Conservation (phyloP, 2,329 filamentous ascomycete species). For the Scytalidium sp. region DNA sequence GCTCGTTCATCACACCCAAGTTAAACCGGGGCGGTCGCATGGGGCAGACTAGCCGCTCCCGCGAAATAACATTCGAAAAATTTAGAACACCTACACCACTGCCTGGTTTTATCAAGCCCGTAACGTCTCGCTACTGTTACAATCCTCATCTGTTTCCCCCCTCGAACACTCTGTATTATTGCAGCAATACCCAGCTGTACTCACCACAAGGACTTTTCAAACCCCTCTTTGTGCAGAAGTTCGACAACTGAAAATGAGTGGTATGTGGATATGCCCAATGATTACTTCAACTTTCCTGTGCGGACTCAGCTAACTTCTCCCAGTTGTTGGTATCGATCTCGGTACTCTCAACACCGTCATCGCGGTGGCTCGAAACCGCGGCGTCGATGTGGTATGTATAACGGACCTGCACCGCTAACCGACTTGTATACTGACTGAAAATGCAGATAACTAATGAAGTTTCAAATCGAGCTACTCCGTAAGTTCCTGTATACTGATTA, state of each 20-base stretch:
- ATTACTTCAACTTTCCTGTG: slow-evolving; percentile 2
- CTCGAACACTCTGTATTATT: neutral
- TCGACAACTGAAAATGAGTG: slow-evolving; percentile 17
- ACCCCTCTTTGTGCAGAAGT: neutral
- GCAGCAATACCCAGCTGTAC: neutral
- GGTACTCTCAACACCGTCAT: slow-evolving; percentile 96
- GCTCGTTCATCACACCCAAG: neutral
- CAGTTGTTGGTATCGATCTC: slow-evolving; percentile 61
- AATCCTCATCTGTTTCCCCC: neutral
- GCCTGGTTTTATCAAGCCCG: neutral
- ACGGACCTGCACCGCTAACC: slow-evolving; percentile 8
- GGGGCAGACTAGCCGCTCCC: neutral
- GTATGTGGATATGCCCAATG: slow-evolving; percentile 12
- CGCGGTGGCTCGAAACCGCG: slow-evolving; percentile 95
- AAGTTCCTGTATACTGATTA: slow-evolving; percentile 46
- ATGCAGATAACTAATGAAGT: slow-evolving; percentile 95
- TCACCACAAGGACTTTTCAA: neutral
- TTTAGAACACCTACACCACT: neutral
- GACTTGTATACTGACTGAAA: slow-evolving; percentile 27
- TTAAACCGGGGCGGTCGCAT: neutral
- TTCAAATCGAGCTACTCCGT: slow-evolving; percentile 97
- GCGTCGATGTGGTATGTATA: slow-evolving; percentile 92
- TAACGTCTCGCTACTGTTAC: neutral
- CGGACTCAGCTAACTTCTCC: slow-evolving; percentile 12
- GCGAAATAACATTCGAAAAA: neutral